phyloP scores from a whole-genome alignment of 2,329 filamentous ascomycete genomes.

The Gyromitra esculenta region DNA sequence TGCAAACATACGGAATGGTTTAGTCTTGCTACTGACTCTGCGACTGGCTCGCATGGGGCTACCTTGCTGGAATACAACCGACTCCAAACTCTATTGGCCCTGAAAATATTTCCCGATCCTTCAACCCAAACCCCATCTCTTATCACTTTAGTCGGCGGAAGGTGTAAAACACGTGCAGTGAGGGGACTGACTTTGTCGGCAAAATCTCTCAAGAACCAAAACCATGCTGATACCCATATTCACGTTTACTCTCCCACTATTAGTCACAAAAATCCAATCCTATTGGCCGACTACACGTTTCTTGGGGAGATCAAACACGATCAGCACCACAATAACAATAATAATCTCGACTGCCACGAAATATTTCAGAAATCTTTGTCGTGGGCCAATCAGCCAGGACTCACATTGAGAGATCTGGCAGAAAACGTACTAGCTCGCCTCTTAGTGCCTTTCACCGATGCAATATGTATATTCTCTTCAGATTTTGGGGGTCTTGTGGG shows the following conservation, averaged over 20 bases:
- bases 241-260: conserved; percentile 14
- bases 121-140: conserved; percentile 7
- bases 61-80: conserved; percentile 2
- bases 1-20: conserved; percentile 11
- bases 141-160: neutral
- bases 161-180: neutral
- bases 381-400: neutral
- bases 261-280: neutral
- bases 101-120: neutral
- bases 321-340: neutral
- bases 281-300: conserved; percentile 26
- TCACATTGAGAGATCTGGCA: neutral
- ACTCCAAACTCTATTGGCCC: conserved; percentile 5
- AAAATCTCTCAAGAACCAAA: neutral
- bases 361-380: conserved; percentile 12
- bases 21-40: neutral
- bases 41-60: conserved; percentile 7
- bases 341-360: conserved; percentile 5
- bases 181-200: neutral
- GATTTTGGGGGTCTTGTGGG: conserved; percentile 14
- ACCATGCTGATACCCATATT: neutral
- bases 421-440: conserved; percentile 21
- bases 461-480: conserved; percentile 11
- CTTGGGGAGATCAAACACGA: neutral
- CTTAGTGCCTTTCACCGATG: conserved; percentile 22